Evolutionary conservation across 352 stramenopile species (phyloP), one percentile per base, ranked within the genome.

Genomic region (Pythium apleroticum): DNA sequence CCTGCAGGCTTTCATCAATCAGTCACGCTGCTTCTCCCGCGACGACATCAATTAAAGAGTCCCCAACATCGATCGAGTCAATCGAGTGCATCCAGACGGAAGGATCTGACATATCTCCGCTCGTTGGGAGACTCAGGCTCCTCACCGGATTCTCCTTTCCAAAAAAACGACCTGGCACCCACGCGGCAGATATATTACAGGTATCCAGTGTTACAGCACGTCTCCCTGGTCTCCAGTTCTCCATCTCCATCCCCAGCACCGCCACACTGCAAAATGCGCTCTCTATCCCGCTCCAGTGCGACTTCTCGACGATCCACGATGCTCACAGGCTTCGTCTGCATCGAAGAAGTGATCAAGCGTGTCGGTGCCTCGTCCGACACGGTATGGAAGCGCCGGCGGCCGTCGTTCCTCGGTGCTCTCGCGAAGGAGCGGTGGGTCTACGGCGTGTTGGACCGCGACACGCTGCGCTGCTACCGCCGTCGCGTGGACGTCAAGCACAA

Each of bases 351-450:
- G 24, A 37, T n/a, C 33, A 20, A 24, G 61, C 52, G 22, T 17
- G 15, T 25, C 3, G 22, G 27, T 6, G 41, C 30, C 5, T 24
- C 24, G n/a, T 30, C 35, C 6, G 19, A n/a, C 0, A 55, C n/a
- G 20, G 25, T 30, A 25, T 56, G 60, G 60, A 55, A 37, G 52
- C 50, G 41, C 1, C 60, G 60, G 1, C 27, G 31, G 20, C 43
- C 61, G 7, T 12, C 57, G 31, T 49, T 49, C 15, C 53, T 65
- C 27, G 52, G 57, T 17, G 50, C 61, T 4, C 66, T 74, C 31
- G 55, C 54, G n/a, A 52, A 48, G 17, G 50, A 60, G n/a, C 62
- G 63, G 25, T 75, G 64, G 56, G 37, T 67, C 45, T 60, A 64
- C 37, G 57, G 22, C 4, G 52, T 67, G 25, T 43, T 72, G 17